These are phyloP conservation scores for Aspergillus thermomutatus DNA, from an alignment of 2,329 filamentous ascomycete genomes.

Conservation along the genomic window DNA sequence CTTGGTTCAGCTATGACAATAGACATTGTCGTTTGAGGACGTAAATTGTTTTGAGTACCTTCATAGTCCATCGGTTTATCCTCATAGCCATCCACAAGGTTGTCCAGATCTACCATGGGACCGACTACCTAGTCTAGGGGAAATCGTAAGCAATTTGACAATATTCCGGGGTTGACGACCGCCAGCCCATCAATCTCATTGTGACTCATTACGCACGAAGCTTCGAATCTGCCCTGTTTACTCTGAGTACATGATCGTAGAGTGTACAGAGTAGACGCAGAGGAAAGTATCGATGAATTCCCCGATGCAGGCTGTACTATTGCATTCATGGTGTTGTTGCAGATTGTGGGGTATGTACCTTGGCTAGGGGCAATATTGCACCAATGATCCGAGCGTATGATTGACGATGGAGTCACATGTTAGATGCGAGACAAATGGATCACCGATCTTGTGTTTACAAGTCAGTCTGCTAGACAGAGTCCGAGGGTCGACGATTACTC, in stretches of 20 bases:
- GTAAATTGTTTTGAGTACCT: neutral
- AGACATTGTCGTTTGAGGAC: too few relatives aligned
- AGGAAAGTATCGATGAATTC: neutral
- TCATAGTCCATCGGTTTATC: neutral
- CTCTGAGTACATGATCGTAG: neutral
- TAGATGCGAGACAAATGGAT: neutral
- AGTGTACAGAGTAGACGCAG: neutral
- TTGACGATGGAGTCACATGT: neutral
- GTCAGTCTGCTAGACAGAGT: neutral
- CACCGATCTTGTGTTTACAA: neutral
- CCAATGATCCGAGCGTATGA: neutral
- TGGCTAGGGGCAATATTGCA: neutral
- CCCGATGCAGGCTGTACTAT: neutral
- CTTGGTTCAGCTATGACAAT: neutral
- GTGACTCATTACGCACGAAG: neutral
- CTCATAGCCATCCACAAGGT: neutral
- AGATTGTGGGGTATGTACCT: neutral
- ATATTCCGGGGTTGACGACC: neutral
- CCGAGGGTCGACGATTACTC: neutral
- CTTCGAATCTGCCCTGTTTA: neutral
- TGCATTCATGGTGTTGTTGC: neutral
- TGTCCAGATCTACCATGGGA: neutral
- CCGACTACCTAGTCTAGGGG: too few relatives aligned
- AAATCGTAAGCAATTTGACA: neutral
- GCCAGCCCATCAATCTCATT: neutral